These are phyloP conservation scores for Stemphylium beticola DNA, from an alignment of 2,329 filamentous ascomycete genomes.

Conservation along the genomic window DNA sequence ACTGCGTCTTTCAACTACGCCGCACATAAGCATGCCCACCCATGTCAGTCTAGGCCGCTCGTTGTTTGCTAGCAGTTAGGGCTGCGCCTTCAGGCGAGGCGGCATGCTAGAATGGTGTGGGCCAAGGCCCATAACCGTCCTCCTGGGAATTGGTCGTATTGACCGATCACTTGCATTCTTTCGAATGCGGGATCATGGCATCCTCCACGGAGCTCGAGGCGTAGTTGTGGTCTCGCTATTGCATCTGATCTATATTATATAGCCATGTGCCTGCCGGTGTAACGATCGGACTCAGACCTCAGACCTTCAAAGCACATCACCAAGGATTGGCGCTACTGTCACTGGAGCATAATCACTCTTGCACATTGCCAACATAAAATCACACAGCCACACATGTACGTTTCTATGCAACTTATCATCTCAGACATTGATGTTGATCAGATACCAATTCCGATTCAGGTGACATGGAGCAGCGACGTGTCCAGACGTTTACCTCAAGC, in stretches of 20 bases:
- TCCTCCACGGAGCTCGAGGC: conserved; percentile 7
- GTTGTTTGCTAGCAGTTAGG: conserved; percentile 22
- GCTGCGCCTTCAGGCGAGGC: conserved; percentile 16
- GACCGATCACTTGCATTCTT: conserved; percentile 20
- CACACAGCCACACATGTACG: not conserved
- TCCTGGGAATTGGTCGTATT: conserved; percentile 18
- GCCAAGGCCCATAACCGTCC: conserved; percentile 23
- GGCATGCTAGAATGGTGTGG: conserved; percentile 15
- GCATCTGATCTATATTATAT: conserved; percentile 16
- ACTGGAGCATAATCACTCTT: not conserved
- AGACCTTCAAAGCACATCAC: not conserved
- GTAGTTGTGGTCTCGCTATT: conserved; percentile 5
- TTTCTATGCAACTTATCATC: not conserved
- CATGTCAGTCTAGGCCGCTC: conserved; percentile 23
- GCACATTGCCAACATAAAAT: not conserved
- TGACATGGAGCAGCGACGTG: conserved; percentile 17
- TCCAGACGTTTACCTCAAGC: conserved; percentile 15
- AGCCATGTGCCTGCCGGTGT: not conserved
- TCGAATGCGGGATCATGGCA: conserved; percentile 4
- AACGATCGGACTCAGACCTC: conserved; percentile 1
- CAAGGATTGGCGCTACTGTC: not conserved
- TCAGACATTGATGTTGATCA: not conserved
- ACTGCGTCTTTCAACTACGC: conserved; percentile 18
- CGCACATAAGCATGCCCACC: conserved; percentile 16
- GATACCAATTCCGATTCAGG: conserved; percentile 1